Conservation (phyloP, 169 alveolate species). For the Theileria equi region DNA sequence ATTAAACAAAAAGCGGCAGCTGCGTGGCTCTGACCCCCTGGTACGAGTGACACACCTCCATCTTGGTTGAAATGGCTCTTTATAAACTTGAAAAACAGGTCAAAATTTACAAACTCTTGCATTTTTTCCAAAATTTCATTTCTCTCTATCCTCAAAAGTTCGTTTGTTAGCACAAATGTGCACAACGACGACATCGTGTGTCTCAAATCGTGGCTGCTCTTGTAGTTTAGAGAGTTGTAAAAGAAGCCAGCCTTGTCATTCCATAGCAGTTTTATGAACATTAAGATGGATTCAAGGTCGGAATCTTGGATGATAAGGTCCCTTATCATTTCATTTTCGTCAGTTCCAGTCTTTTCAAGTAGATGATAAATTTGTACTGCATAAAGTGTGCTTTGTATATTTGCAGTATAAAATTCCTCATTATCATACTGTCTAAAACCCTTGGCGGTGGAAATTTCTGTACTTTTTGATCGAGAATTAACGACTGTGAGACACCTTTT, state of each 20-base stretch:
- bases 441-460: conserved; percentile 15
- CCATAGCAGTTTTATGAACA: conserved; percentile 18
- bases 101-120: conserved; percentile 9
- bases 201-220: conserved; percentile 10
- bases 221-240: neutral
- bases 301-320: conserved; percentile 26
- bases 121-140: neutral
- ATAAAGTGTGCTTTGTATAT: conserved; percentile 48
- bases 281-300: neutral
- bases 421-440: conserved; percentile 54
- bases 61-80: conserved; percentile 64
- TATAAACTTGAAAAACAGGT: conserved; percentile 7
- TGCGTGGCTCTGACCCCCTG: conserved; percentile 66
- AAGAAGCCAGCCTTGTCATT: conserved; percentile 20
- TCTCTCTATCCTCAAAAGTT: conserved; percentile 4
- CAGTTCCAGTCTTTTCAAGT: conserved; percentile 24
- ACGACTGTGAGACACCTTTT: neutral
- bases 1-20: conserved; percentile 73
- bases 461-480: neutral
- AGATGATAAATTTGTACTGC: conserved; percentile 58
- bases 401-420: conserved; percentile 27
- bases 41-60: conserved; percentile 66
- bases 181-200: conserved; percentile 48
- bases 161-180: conserved; percentile 4
- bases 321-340: conserved; percentile 29